These are phyloP conservation scores for Diaporthe sp. DNA, from an alignment of 2,329 filamentous ascomycete genomes.

Conservation along the genomic window DNA sequence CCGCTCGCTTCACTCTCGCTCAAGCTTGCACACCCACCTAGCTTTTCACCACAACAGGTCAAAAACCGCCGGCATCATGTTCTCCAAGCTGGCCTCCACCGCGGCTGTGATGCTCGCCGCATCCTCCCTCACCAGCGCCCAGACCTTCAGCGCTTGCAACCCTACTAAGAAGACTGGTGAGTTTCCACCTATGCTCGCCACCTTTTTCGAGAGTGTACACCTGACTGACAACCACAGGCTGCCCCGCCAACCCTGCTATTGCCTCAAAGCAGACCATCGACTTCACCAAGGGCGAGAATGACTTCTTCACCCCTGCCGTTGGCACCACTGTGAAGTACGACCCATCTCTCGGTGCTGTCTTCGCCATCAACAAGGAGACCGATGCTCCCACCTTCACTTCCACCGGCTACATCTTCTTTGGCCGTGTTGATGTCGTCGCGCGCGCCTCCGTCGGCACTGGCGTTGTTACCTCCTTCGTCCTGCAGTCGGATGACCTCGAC, in stretches of 20 bases:
- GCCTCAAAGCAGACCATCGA: slow-evolving; percentile 74
- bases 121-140: slow-evolving; percentile 60
- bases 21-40: background rate
- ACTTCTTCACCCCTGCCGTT: slow-evolving; percentile 57
- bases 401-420: slow-evolving; percentile 97
- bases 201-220: background rate
- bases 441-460: slow-evolving; percentile 84
- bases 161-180: slow-evolving; percentile 56
- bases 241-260: slow-evolving; percentile 81
- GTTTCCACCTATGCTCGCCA: slow-evolving; percentile 41
- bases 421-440: slow-evolving; percentile 81
- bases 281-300: slow-evolving; percentile 79
- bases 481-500: slow-evolving; percentile 91
- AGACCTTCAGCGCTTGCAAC: slow-evolving; percentile 68
- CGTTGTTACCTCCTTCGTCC: slow-evolving; percentile 88
- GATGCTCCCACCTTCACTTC: slow-evolving; percentile 79
- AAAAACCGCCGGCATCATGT: slow-evolving; percentile 47
- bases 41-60: background rate
- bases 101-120: slow-evolving; percentile 61
- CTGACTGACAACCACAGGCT: slow-evolving; percentile 55
- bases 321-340: slow-evolving; percentile 62
- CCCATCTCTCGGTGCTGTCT: slow-evolving; percentile 59
- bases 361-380: slow-evolving; percentile 74
- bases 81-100: slow-evolving; percentile 57
- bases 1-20: slow-evolving; percentile 15